These are phyloP conservation scores for Fusarium equiseti DNA, from an alignment of 2,329 filamentous ascomycete species.

Conservation along the genomic window DNA sequence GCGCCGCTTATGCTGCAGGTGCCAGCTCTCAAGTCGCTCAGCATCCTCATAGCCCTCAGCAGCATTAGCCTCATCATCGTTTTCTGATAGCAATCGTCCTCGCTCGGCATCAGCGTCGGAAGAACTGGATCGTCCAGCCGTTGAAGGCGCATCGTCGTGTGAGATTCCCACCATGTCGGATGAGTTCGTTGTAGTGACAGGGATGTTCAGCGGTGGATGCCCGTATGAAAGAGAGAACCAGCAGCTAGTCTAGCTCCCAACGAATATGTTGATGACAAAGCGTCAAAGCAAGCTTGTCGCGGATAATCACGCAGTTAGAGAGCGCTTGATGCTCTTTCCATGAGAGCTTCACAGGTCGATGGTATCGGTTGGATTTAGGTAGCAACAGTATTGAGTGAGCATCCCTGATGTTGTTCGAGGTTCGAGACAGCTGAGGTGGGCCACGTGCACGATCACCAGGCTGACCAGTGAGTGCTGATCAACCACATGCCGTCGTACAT, in stretches of 20 bases:
- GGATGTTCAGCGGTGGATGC: constrained; percentile 13
- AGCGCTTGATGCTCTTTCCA: constrained; percentile 3
- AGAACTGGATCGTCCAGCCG: constrained; percentile 16
- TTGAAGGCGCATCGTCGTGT: constrained; percentile 32
- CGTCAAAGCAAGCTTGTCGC: neutral
- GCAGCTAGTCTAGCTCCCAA: neutral
- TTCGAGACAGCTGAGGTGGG: constrained; percentile 25
- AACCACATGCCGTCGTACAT: constrained; percentile 10
- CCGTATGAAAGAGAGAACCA: constrained; percentile 14
- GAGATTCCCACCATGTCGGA: constrained; percentile 30
- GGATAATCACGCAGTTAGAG: neutral
- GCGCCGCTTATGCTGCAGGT: constrained; percentile 34
- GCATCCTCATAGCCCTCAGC: constrained; percentile 22
- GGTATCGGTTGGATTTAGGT: neutral
- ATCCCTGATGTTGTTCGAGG: constrained; percentile 34
- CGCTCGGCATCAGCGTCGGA: constrained; percentile 32
- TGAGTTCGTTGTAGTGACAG: constrained; percentile 30
- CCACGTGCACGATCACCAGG: constrained; percentile 34
- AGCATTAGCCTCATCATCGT: constrained; percentile 18
- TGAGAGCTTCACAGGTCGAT: neutral
- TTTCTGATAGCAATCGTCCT: constrained; percentile 25
- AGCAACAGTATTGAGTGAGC: neutral
- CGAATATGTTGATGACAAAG: constrained; percentile 4
- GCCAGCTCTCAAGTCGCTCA: constrained; percentile 39
- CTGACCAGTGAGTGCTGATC: constrained; percentile 24